Conservation (phyloP, 306 rosid genomes). For the Begonia masoniana region DNA sequence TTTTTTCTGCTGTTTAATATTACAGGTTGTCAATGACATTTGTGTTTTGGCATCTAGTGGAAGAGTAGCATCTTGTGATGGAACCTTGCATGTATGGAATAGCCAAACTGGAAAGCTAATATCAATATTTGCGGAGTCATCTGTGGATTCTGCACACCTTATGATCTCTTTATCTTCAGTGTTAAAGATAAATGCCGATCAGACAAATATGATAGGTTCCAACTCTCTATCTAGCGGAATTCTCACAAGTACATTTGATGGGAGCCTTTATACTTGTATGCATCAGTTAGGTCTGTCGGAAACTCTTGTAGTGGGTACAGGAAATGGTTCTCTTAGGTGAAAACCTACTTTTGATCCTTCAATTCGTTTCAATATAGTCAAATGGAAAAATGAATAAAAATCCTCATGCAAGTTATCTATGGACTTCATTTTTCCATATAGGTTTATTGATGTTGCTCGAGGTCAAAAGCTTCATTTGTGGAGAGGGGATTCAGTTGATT, state of each 20-base stretch:
- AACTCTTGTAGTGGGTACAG: conserved; percentile 74
- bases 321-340: conserved; percentile 94
- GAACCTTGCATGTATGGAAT: conserved; percentile 85
- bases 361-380: conserved; percentile 11
- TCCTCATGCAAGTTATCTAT: conserved; percentile 10
- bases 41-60: conserved; percentile 72
- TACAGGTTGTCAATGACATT: conserved; percentile 79
- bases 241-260: conserved; percentile 74
- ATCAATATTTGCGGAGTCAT: conserved; percentile 65
- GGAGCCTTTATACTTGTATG: conserved; percentile 87
- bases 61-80: conserved; percentile 93
- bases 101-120: conserved; percentile 79
- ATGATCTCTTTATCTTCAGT: conserved; percentile 39
- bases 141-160: conserved; percentile 45
- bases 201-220: conserved; percentile 57
- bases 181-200: conserved; percentile 51
- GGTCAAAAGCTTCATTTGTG: conserved; percentile 91
- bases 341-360: conserved; percentile 6
- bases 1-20: conserved; percentile 12
- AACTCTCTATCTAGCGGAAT: conserved; percentile 62
- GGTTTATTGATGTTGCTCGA: conserved; percentile 73
- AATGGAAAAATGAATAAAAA: conserved; percentile 5
- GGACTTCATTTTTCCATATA: conserved; percentile 16
- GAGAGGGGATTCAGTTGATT: conserved; percentile 71
- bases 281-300: conserved; percentile 56